These are phyloP conservation scores for Phellopilus nigrolimitatus DNA, from an alignment of 1,284 basidiomycete genomes.

Conservation along the genomic window DNA sequence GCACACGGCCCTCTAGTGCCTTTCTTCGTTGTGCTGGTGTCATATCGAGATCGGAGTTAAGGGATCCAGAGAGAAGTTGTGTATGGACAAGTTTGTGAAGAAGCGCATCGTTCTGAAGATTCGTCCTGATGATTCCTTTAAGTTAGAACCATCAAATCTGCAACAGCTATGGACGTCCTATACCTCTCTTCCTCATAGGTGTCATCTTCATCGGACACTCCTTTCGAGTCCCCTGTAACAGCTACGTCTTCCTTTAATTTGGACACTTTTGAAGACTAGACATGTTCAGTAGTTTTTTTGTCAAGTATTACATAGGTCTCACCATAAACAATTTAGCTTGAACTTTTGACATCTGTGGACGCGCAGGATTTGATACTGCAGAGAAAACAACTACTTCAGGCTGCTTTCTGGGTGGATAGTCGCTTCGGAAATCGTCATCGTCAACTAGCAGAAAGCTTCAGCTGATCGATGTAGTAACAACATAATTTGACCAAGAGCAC, in stretches of 20 bases:
- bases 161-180: constrained; percentile 11
- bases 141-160: not conserved
- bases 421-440: constrained; percentile 39
- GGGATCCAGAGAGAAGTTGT: constrained; percentile 64
- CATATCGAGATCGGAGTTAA: constrained; percentile 54
- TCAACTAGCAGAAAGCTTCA: constrained; percentile 18
- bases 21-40: constrained; percentile 62
- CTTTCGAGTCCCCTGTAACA: constrained; percentile 23
- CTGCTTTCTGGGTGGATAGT: constrained; percentile 24
- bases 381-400: constrained; percentile 56
- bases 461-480: not conserved
- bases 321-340: constrained; percentile 72
- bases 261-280: constrained; percentile 70
- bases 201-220: constrained; percentile 29
- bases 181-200: constrained; percentile 47
- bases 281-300: constrained; percentile 4
- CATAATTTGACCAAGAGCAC: constrained; percentile 5
- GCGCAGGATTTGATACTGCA: constrained; percentile 31
- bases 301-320: constrained; percentile 21
- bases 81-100: constrained; percentile 76
- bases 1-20: constrained; percentile 66
- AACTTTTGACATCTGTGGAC: constrained; percentile 33
- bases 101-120: constrained; percentile 67
- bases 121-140: constrained; percentile 45
- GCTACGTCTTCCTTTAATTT: constrained; percentile 39